Base-by-base conservation (phyloP, 495 filamentous ascomycete species). In the Aspergillus mulundensis region DNA sequence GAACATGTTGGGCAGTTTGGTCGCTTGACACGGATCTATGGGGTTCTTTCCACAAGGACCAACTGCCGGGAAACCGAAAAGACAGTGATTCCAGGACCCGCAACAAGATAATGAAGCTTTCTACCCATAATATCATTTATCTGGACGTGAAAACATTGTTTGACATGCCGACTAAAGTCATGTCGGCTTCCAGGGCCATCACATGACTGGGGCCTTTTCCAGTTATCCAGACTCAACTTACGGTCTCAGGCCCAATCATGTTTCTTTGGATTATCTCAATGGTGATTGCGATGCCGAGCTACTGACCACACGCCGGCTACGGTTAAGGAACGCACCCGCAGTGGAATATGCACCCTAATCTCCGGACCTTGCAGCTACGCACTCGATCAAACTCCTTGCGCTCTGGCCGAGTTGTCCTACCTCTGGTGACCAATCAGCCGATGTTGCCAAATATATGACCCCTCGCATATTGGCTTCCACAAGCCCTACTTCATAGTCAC, bases 401-500 rank as follows among this genome's bases (percentile, higher is more conserved):
- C 6, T 12, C 34, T 38, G 34, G 14, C 34, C 34, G 34, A 14
- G 7, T 38, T 38, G 14, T 14, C 7, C 5, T 7, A 12, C 7
- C 34, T 38, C 34, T 8, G 6, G 12, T 7, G 14, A 3, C 34
- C 34, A 38, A 3, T 38, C n/a, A n/a, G n/a, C 6, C 14, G 34
- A 16, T 32, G 23, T 19, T 3, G 8, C 19, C 39, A 32, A 44
- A 43, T 53, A 21, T 34, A 21, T 20, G 12, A 34, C 40, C 14
- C 25, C 7, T 28, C 21, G 39, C 32, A 43, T 28, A 53, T 21
- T 8, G 54, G 54, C 54, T 44, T 50, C n/a, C 7, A 42, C 28
- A 38, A 51, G 38, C 32, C 54, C 2, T 57, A 25, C 18, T 50
- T 43, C 39, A 57, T 57, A 0, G 54, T 51, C 36, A 38, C 36